Base-by-base conservation (phyloP, 495 filamentous ascomycete genomes). In the Rhypophila decipiens region DNA sequence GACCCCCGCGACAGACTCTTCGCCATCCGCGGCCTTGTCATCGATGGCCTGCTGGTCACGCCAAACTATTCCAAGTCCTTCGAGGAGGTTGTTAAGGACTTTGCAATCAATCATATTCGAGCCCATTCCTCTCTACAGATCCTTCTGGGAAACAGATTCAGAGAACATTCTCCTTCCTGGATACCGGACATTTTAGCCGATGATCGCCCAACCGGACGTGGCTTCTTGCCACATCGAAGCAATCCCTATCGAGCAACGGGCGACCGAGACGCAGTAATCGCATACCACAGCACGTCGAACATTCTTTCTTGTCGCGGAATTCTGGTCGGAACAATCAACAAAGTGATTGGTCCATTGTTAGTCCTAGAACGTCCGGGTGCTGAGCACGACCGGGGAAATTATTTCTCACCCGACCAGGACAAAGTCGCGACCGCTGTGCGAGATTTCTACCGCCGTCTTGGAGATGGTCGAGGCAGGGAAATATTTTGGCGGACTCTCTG, bases 41-140 rank as follows among this genome's bases (percentile, higher is more conserved):
- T 11, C n/a, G 18, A 39, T 20, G 15, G 38, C 38, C 5, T 19
- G 7, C 5, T 39, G 10, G 20, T 20, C 38, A 39, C 3, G 18
- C 38, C 38, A 39, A 20, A 39, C 38, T 39, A 39, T 39, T 3
- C 38, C 7, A 39, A 39, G 38, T 11, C n/a, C n/a, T 39, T 18
- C 18, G 38, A 39, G 17, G n/a, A 39, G 18, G 38, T 39, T 10
- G 38, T 39, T 10, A 15, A 20, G 18, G 20, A 18, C 10, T 39
- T 19, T 39, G 38, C 20, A 11, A 10, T 20, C 38, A 18, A 15
- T 4, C 38, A 39, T 20, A 39, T 39, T 10, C n/a, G 20, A 20
- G 20, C 15, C 15, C 20, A 39, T 20, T 19, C 38, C n/a, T 39
- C 38, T 19, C 38, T 39, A 10, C 19, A 20, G 11, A 20, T 39